Base-by-base conservation (phyloP, 1,284 basidiomycete genomes). In the Tranzscheliella williamsii region DNA sequence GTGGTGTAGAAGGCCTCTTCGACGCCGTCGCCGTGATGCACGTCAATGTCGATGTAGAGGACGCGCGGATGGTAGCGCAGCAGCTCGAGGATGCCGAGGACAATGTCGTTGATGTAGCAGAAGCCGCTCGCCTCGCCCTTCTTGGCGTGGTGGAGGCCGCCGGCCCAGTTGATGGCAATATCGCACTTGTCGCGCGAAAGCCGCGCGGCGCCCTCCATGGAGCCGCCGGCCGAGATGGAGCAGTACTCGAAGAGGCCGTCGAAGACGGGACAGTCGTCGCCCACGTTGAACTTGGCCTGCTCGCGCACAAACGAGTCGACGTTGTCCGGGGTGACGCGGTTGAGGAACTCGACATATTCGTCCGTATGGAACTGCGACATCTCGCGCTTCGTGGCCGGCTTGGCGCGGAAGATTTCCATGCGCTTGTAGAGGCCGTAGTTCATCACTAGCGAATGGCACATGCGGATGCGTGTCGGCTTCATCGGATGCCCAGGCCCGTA, bases 1-100 rank as follows among this genome's bases (percentile, higher is more conserved):
- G 95, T 98, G 0, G 93, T 95, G 78, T 97, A 98, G 79, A 99
- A 99, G 0, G 95, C 95, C 79, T 98, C 95, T 78, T 99, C 95
- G 7, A 99, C 95, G 33, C 95, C 95, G 78, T 99, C 95, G 15
- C 95, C 95, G 67, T 99, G 95, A 78, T 99, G 95, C 0, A 96
- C 91, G 75, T 99, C 95, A 56, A 98, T 95, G 75, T 99, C 95
- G 70, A 99, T 92, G 80, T 99, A 99, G 22, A 99, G 82, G 5
- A 99, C 95, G 27, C 95, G 85, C 17, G 86, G 85, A 75, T 98
- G 93, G 78, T 97, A 97, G 64, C 92, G 88, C 70, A 90, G 81
- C 9, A 99, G 83, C 76, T 99, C 95, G 23, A 99, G 83, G 54
- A 98, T 95, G 5, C 94, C 95, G 12, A 99, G 83, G 2, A 99